Evolutionary conservation across 345 rosid genomes (phyloP).

Genomic region (Citrus trifoliata): DNA sequence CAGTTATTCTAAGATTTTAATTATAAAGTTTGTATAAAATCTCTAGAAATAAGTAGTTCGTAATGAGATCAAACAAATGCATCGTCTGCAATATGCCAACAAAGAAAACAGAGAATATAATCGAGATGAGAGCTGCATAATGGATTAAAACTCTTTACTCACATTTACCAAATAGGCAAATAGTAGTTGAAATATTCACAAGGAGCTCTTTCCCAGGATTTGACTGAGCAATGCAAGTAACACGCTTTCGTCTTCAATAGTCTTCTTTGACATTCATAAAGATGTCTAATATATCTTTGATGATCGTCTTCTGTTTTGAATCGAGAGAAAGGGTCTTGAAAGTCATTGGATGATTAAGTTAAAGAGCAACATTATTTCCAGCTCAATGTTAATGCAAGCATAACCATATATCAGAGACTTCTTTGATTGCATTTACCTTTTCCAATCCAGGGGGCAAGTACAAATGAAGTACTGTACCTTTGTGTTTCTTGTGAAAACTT

Average conservation of each 20-base stretch:
- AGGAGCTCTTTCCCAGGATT: too few species aligned
- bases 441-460: constrained; percentile 22
- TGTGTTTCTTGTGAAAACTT: constrained; percentile 21
- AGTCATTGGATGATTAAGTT: background rate
- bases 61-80: background rate
- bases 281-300: background rate
- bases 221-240: background rate
- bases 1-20: too few species aligned
- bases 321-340: background rate
- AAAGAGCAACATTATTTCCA: background rate
- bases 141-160: too few species aligned
- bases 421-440: constrained; percentile 4
- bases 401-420: constrained; percentile 7
- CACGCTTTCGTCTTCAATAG: background rate
- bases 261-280: constrained; percentile 14
- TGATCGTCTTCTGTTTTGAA: background rate
- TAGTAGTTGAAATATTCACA: too few species aligned
- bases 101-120: background rate
- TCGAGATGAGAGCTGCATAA: too few species aligned
- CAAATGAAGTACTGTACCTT: constrained; percentile 14
- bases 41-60: too few species aligned
- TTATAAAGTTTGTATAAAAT: too few species aligned
- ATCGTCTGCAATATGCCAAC: background rate
- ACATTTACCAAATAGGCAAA: too few species aligned
- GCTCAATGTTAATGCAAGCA: constrained; percentile 4